A percentile compares a stretch with the other conserved stretches of the same genome.
These are phyloP conservation scores for Entophlyctis luteolus DNA, from an alignment of 192 early-diverging fungal genomes.

Conservation along the genomic window DNA sequence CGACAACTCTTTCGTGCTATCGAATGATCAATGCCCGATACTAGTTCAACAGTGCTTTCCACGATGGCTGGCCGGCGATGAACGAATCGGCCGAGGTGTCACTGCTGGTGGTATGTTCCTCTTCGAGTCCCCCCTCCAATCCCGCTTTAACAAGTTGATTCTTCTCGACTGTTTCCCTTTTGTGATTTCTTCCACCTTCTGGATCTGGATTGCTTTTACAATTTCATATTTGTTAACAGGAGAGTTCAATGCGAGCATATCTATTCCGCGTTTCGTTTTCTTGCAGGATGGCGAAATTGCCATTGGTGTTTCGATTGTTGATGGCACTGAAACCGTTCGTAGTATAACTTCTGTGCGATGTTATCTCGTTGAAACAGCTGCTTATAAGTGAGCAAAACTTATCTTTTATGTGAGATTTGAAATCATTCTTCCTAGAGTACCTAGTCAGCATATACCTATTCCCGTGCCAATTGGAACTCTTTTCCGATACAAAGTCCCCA, in stretches of 20 bases:
- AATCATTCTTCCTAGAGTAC: no score
- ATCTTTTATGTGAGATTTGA: no score
- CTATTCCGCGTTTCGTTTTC: conserved; percentile 16
- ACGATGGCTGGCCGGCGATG: conserved; percentile 3
- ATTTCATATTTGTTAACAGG: not conserved
- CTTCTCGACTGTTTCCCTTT: no score
- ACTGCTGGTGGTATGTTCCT: conserved; percentile 21
- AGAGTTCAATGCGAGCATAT: conserved; percentile 15
- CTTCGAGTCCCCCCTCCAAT: no score
- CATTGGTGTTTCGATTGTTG: not conserved
- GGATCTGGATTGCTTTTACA: no score
- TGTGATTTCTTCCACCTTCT: no score
- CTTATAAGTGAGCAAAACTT: conserved; percentile 7
- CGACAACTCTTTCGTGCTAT: conserved; percentile 9
- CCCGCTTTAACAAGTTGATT: no score
- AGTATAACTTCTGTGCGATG: conserved; percentile 17
- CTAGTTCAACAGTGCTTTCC: conserved; percentile 9
- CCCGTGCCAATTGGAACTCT: conserved; percentile 13
- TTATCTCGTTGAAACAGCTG: conserved; percentile 19
- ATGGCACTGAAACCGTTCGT: conserved; percentile 8
- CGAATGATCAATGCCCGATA: conserved; percentile 9
- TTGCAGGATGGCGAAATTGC: conserved; percentile 13
- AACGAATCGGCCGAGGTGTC: conserved; percentile 6
- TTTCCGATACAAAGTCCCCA: conserved; percentile 14
- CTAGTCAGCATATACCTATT: conserved; percentile 20